Percentiles rank a stretch among this genome's conserved stretches.
Conservation (phyloP, 345 rosid genomes). For the Boechera retrofracta region DNA sequence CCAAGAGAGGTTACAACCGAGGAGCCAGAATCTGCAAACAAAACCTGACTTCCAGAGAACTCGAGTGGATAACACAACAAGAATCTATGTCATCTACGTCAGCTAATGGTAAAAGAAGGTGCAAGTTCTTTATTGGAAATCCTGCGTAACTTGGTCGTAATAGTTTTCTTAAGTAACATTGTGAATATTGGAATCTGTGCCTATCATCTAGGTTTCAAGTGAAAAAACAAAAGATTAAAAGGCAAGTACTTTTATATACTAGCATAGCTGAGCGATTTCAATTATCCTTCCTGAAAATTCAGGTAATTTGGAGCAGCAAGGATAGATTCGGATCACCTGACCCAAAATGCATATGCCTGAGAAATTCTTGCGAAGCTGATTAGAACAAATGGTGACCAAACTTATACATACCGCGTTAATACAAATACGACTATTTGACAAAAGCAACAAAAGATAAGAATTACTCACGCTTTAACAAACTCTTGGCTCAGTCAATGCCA, state of each 20-base stretch:
- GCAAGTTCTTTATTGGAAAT: background rate
- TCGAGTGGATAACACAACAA: too few species aligned
- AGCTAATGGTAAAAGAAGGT: constrained; percentile 7
- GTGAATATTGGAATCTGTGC: too few species aligned
- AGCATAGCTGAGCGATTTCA: background rate
- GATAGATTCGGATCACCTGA: background rate
- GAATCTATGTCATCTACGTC: too few species aligned
- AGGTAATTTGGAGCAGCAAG: background rate
- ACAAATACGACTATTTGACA: background rate
- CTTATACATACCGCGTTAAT: background rate
- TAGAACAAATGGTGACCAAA: background rate
- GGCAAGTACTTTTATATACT: background rate
- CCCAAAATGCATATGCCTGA: background rate
- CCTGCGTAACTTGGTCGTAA: background rate
- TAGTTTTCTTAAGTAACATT: background rate
- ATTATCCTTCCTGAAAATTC: background rate
- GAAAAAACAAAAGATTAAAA: too few species aligned
- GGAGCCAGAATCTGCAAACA: too few species aligned
- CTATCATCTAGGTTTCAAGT: too few species aligned
- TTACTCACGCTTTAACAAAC: constrained; percentile 1
- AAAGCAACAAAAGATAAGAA: constrained; percentile 3
- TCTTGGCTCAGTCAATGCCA: constrained; percentile 22
- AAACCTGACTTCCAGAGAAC: too few species aligned
- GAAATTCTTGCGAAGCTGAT: background rate
- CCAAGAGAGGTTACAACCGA: constrained; percentile 47